Evolutionary conservation across 495 filamentous ascomycete species (phyloP).

Genomic region (Tetracladium setigerum): DNA sequence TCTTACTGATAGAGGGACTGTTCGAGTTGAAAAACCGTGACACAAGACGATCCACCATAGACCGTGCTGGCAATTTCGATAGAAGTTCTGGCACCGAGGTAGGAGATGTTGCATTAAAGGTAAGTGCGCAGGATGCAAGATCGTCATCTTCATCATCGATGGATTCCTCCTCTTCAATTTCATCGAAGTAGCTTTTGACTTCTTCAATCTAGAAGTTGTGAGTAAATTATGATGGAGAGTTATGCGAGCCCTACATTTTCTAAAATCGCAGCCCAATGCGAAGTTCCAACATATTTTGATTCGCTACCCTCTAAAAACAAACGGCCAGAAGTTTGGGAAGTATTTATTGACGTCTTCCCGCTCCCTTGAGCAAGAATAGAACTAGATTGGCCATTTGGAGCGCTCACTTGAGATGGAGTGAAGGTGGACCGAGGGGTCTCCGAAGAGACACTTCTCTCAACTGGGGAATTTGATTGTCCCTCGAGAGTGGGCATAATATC

Average conservation of each 20-base stretch:
- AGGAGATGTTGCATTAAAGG: constrained; percentile 11
- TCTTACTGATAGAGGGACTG: constrained; percentile 31
- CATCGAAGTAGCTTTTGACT: constrained; percentile 25
- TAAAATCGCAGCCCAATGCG: constrained; percentile 48
- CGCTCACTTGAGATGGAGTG: no score
- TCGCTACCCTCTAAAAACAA: no score
- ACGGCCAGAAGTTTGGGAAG: no score
- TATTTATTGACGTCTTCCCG: no score
- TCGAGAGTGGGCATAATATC: constrained; percentile 6
- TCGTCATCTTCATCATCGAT: neutral
- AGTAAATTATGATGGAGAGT: constrained; percentile 26
- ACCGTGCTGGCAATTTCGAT: constrained; percentile 29
- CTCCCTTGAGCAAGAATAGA: no score
- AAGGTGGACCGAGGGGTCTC: no score
- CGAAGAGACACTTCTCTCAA: no score
- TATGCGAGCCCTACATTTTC: constrained; percentile 28
- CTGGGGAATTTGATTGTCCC: no score
- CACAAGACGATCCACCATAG: constrained; percentile 34
- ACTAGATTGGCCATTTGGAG: no score
- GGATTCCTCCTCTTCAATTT: constrained; percentile 21
- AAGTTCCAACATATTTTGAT: constrained; percentile 38
- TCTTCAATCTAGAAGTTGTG: constrained; percentile 23
- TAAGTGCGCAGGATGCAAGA: neutral
- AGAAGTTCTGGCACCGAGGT: constrained; percentile 30
- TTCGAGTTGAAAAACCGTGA: constrained; percentile 42